Conservation (phyloP, 768 basidiomycete genomes). For the Boletus reticulatus region DNA sequence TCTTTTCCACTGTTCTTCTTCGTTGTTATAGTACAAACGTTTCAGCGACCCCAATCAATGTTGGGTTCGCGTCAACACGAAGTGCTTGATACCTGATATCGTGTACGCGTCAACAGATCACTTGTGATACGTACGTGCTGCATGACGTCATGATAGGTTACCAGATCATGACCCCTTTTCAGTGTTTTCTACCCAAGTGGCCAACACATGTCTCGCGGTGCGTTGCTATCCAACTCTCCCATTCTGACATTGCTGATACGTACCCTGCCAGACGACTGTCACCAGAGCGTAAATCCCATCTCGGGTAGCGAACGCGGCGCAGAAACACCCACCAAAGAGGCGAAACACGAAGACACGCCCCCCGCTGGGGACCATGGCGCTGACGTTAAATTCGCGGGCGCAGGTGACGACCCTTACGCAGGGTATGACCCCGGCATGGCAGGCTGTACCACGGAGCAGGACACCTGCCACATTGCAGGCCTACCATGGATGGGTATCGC, state of each 20-base stretch:
- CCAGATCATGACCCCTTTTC: neutral
- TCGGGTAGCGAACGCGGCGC: neutral
- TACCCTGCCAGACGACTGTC: neutral
- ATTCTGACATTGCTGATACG: too few relatives aligned
- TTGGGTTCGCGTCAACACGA: too few relatives aligned
- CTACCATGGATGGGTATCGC: neutral
- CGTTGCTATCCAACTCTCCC: neutral
- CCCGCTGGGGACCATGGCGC: constrained; percentile 5
- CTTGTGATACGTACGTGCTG: too few relatives aligned
- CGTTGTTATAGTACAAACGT: too few relatives aligned
- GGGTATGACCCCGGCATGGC: constrained; percentile 25
- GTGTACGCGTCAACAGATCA: too few relatives aligned
- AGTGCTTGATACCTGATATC: too few relatives aligned
- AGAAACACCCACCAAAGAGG: neutral
- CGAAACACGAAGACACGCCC: neutral
- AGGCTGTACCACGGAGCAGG: constrained; percentile 6
- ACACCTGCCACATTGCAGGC: constrained; percentile 12
- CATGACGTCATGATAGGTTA: too few relatives aligned
- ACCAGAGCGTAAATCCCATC: neutral
- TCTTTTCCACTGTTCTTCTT: too few relatives aligned
- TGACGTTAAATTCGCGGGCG: neutral
- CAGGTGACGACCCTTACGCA: constrained; percentile 12
- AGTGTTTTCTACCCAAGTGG: constrained; percentile 6
- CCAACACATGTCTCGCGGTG: constrained; percentile 8
- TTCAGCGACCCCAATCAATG: too few relatives aligned